phyloP scores from a whole-genome alignment of 257 asterid genomes.

The Agastache rugosa region DNA sequence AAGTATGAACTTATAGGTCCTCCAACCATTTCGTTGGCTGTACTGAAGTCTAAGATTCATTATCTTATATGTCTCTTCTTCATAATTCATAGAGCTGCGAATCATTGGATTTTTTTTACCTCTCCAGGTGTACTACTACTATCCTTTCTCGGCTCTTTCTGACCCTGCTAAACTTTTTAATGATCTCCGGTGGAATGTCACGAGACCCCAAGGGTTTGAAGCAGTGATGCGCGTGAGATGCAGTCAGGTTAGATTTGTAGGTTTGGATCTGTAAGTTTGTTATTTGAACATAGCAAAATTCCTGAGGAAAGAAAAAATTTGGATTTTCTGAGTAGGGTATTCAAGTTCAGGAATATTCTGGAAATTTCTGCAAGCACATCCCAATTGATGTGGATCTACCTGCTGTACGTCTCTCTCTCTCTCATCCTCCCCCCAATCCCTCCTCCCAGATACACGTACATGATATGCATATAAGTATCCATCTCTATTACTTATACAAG shows the following conservation, averaged over 20 bases:
- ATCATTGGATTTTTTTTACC: conserved; percentile 16
- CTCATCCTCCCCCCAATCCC: background rate
- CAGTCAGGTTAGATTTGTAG: conserved; percentile 73
- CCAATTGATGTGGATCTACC: conserved; percentile 72
- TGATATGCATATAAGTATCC: background rate
- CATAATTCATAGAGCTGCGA: conserved; percentile 18
- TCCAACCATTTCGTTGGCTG: conserved; percentile 15
- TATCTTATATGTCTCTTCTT: conserved; percentile 1
- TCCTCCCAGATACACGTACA: too few species aligned
- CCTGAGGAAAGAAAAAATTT: conserved; percentile 24
- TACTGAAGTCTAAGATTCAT: conserved; percentile 1
- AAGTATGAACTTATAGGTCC: background rate
- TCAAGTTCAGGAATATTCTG: conserved; percentile 94
- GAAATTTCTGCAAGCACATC: conserved; percentile 87
- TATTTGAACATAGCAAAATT: background rate
- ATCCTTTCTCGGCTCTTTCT: conserved; percentile 91
- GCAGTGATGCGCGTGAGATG: conserved; percentile 99
- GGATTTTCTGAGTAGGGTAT: conserved; percentile 65
- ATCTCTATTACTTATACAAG: conserved; percentile 15
- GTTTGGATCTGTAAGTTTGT: conserved; percentile 25
- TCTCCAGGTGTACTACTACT: conserved; percentile 79
- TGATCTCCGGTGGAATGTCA: conserved; percentile 98
- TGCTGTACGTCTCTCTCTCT: conserved; percentile 43
- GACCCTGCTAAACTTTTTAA: conserved; percentile 92
- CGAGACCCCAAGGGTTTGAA: conserved; percentile 95